Percentiles rank a stretch among this genome's conserved stretches.
These are phyloP conservation scores for Sporisorium iseilematis-ciliati DNA, from an alignment of 1,284 basidiomycete genomes.

Conservation along the genomic window DNA sequence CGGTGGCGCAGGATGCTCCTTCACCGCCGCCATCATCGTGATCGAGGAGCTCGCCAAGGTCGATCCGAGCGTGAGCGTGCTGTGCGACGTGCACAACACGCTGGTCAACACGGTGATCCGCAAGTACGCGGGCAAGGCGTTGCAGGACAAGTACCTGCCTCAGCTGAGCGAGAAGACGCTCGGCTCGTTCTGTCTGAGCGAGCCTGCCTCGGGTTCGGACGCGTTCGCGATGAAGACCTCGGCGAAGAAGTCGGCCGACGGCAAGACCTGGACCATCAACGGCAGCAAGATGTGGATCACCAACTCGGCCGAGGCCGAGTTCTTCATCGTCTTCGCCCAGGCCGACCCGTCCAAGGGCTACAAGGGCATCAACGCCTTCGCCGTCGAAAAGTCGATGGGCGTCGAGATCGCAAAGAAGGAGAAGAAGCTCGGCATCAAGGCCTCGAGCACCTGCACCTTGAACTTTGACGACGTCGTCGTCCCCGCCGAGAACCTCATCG, in stretches of 20 bases:
- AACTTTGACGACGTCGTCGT: slow-evolving; percentile 95
- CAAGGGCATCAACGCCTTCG: slow-evolving; percentile 98
- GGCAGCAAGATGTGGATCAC: slow-evolving; percentile 99
- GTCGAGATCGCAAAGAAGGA: slow-evolving; percentile 99
- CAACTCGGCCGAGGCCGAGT: slow-evolving; percentile 94
- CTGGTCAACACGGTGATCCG: slow-evolving; percentile 89
- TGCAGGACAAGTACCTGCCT: slow-evolving; percentile 91
- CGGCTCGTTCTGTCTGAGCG: slow-evolving; percentile 95
- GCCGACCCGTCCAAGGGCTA: slow-evolving; percentile 95
- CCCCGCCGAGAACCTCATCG: slow-evolving; percentile 92
- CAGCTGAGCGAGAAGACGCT: slow-evolving; percentile 83
- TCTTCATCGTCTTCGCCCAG: slow-evolving; percentile 89
- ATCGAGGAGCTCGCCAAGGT: slow-evolving; percentile 97
- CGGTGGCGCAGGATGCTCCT: slow-evolving; percentile 89
- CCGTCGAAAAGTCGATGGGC: slow-evolving; percentile 96
- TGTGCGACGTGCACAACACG: slow-evolving; percentile 95
- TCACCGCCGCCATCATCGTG: slow-evolving; percentile 93
- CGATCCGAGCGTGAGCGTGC: slow-evolving; percentile 94
- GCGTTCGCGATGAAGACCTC: slow-evolving; percentile 97
- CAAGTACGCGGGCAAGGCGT: slow-evolving; percentile 84
- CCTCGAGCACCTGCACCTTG: slow-evolving; percentile 95
- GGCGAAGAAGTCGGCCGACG: slow-evolving; percentile 82
- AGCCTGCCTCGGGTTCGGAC: slow-evolving; percentile 92
- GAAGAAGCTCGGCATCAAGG: slow-evolving; percentile 95
- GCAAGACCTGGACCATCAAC: slow-evolving; percentile 80